Base-by-base conservation (phyloP, 306 rosid species). In the Ochetophila trinervis region DNA sequence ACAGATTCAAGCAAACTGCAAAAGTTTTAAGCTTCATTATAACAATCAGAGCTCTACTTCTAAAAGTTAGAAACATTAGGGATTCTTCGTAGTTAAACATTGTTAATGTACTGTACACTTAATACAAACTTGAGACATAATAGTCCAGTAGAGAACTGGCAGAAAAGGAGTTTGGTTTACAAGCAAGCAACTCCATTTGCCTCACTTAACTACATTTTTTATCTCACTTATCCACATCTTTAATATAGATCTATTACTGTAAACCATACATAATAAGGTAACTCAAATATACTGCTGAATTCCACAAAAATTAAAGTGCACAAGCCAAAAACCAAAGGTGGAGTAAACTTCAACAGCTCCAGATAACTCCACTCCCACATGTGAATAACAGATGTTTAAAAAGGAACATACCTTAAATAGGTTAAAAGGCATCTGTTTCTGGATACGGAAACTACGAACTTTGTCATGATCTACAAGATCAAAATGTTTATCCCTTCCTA, bases 391-490 rank as follows among this genome's bases (percentile, higher is more conserved):
- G 24, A 17, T 7, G 24, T 2, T 19, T 20, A 40, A 8, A 13
- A 47, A 59, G 12, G 47, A 14, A 57, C 35, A 70, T 77, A 91
- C 97, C 97, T 91, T 91, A 80, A 91, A 91, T 59, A 66, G 24
- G 65, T 86, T 85, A 71, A 91, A 88, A 40, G 82, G 64, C 69
- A 77, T 80, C 79, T 91, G 96, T 78, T 91, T 91, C 70, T 85
- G 96, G 57, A 91, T 85, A 44, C 97, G 96, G 72, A 91, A 91
- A 79, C 95, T 88, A 74, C 83, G 78, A 72, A 91, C 97, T 91
- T 88, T 91, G 79, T 88, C 97, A 73, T 91, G 97, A 68, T 91
- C 97, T 67, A 88, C 97, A 48, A 91, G 96, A 82, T 91, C 96
- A 83, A 91, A 91, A 74, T 84, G 86, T 66, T 86, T 85, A 68